Conservation (phyloP, 805 yeast species). For the Phaffomyces antillensis region DNA sequence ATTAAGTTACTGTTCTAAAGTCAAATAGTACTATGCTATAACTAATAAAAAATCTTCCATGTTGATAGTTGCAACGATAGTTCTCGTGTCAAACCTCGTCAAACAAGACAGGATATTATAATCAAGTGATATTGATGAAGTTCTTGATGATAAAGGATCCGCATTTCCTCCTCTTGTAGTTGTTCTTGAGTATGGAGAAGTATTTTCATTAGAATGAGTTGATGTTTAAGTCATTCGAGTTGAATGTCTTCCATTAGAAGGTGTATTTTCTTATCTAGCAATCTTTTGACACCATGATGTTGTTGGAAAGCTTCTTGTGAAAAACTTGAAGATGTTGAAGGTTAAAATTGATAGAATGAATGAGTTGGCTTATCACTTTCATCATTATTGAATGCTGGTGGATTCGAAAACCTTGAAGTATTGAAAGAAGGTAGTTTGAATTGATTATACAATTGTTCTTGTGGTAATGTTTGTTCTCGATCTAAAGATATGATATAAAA, state of each 20-base stretch:
- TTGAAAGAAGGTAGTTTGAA: slow-evolving; percentile 11
- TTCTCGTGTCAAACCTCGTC: no score
- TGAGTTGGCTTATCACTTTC: no score
- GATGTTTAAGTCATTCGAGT: slow-evolving; percentile 22
- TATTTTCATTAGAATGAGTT: slow-evolving; percentile 12
- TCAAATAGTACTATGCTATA: no score
- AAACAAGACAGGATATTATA: slow-evolving; percentile 7
- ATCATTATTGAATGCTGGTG: background rate
- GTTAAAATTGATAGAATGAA: slow-evolving; percentile 2
- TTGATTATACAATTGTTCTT: background rate
- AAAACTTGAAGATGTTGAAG: slow-evolving; percentile 19
- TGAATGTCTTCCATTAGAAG: slow-evolving; percentile 21
- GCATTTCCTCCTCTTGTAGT: background rate
- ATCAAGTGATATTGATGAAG: slow-evolving; percentile 33
- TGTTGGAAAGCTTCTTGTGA: slow-evolving; percentile 19
- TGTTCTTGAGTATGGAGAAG: slow-evolving; percentile 28
- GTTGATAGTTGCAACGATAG: no score
- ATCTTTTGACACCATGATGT: slow-evolving; percentile 23
- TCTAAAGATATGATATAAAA: no score
- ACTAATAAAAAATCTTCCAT: no score
- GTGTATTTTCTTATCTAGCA: slow-evolving; percentile 22
- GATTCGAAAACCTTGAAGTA: slow-evolving; percentile 9
- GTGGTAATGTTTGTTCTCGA: background rate
- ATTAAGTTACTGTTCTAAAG: no score
- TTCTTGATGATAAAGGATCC: slow-evolving; percentile 28